Conservation (phyloP, 2,329 filamentous ascomycete species). For the Ophiocordyceps robertsii region DNA sequence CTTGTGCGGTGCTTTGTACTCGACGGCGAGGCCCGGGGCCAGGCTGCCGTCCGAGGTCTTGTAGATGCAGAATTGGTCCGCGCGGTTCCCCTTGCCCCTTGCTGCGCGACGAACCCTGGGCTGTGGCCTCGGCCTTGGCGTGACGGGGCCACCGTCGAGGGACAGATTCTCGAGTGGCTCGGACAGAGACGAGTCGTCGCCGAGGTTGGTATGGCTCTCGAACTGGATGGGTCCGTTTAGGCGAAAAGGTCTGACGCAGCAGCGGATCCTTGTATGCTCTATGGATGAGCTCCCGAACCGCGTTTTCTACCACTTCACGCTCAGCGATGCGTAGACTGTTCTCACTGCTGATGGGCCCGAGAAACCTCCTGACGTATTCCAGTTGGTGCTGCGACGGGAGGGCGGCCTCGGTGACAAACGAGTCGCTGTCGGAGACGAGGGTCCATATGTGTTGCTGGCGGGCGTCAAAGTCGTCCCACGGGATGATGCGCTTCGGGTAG, state of each 20-base stretch:
- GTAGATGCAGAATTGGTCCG: slow-evolving; percentile 17
- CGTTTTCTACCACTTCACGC: slow-evolving; percentile 20
- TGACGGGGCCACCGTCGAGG: not conserved
- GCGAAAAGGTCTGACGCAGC: slow-evolving; percentile 14
- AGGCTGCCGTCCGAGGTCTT: slow-evolving; percentile 1
- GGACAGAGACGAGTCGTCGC: slow-evolving; percentile 10
- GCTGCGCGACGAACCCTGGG: slow-evolving; percentile 5
- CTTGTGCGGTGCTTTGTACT: slow-evolving; percentile 6
- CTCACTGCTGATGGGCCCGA: not conserved
- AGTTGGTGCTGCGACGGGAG: not conserved
- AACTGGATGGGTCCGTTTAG: slow-evolving; percentile 20
- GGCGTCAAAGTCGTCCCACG: slow-evolving; percentile 17
- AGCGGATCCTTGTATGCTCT: slow-evolving; percentile 11
- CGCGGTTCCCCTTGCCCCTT: slow-evolving; percentile 14
- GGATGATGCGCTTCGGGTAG: slow-evolving; percentile 21
- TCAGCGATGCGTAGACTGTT: slow-evolving; percentile 11
- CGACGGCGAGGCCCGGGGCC: not conserved
- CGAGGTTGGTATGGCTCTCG: slow-evolving; percentile 21
- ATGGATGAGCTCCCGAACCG: slow-evolving; percentile 18
- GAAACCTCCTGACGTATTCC: not conserved
- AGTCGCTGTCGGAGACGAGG: not conserved
- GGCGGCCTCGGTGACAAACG: not conserved
- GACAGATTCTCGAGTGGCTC: slow-evolving; percentile 11
- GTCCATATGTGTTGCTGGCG: not conserved
- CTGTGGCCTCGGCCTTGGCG: not conserved